Evolutionary conservation across 192 early-diverging fungal species (phyloP).

Genomic region (Oehlia diaphana): DNA sequence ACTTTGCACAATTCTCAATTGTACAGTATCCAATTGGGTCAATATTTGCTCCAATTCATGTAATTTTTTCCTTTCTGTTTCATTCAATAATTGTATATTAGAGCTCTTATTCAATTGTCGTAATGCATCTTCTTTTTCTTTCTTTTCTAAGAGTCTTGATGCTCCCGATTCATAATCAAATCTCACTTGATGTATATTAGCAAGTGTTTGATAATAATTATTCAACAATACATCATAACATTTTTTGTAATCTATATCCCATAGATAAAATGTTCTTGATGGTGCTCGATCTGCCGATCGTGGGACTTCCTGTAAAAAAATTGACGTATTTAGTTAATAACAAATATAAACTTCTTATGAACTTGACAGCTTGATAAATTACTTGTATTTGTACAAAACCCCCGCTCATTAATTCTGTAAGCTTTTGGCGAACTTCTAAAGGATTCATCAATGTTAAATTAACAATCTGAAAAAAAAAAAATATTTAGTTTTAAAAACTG

Average conservation of each 20-base stretch:
- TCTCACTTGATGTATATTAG: constrained; percentile 23
- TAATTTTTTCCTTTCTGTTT: constrained; percentile 11
- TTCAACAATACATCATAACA: constrained; percentile 5
- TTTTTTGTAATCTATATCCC: constrained; percentile 48
- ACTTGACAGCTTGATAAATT: not conserved
- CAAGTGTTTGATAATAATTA: constrained; percentile 8
- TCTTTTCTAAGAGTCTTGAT: constrained; percentile 2
- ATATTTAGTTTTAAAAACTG: too few relatives aligned
- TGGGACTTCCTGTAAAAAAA: constrained; percentile 62
- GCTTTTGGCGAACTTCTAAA: constrained; percentile 60
- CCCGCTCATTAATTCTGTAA: constrained; percentile 54
- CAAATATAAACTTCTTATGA: not conserved
- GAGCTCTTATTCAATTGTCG: constrained; percentile 9
- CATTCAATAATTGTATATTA: not conserved
- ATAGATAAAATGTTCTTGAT: constrained; percentile 72
- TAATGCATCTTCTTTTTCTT: constrained; percentile 18
- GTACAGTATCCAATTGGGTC: constrained; percentile 7
- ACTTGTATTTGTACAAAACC: constrained; percentile 45
- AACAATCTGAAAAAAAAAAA: constrained; percentile 39
- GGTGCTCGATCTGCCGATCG: constrained; percentile 71
- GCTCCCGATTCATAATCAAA: constrained; percentile 4
- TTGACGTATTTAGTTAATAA: constrained; percentile 28
- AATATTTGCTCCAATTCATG: constrained; percentile 5
- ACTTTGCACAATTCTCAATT: constrained; percentile 19
- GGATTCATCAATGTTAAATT: constrained; percentile 68